These are phyloP conservation scores for Rhododendron ferrugineum DNA, from an alignment of 148 eudicot genomes.

Conservation along the genomic window DNA sequence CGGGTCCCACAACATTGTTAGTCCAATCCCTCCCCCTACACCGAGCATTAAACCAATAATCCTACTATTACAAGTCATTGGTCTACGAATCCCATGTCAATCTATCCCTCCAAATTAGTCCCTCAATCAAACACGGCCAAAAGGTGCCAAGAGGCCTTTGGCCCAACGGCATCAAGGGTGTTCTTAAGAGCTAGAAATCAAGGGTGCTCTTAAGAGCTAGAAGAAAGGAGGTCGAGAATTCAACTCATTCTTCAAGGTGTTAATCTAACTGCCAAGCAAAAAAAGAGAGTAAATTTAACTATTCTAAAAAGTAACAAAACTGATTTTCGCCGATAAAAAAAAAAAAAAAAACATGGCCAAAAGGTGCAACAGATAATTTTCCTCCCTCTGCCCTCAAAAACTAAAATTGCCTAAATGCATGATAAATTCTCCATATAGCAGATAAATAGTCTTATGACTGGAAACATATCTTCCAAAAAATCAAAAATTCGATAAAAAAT, in stretches of 20 bases:
- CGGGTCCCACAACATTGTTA: background rate
- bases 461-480: background rate
- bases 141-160: background rate
- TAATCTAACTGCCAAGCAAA: background rate
- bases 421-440: background rate
- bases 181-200: background rate
- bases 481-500: background rate
- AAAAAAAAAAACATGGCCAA: background rate
- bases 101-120: background rate
- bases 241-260: background rate
- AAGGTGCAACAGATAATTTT: background rate
- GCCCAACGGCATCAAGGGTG: background rate
- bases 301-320: no score
- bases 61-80: background rate
- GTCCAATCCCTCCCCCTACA: background rate
- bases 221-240: background rate
- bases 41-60: background rate
- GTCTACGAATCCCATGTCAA: background rate
- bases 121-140: background rate
- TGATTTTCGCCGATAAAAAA: background rate
- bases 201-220: background rate
- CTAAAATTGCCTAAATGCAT: background rate
- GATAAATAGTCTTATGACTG: background rate
- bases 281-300: background rate
- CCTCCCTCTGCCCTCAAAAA: background rate